Percentiles rank a stretch among this genome's conserved stretches.
These are phyloP conservation scores for Fragaria ananassa DNA, from an alignment of 306 rosid species.

Conservation along the genomic window DNA sequence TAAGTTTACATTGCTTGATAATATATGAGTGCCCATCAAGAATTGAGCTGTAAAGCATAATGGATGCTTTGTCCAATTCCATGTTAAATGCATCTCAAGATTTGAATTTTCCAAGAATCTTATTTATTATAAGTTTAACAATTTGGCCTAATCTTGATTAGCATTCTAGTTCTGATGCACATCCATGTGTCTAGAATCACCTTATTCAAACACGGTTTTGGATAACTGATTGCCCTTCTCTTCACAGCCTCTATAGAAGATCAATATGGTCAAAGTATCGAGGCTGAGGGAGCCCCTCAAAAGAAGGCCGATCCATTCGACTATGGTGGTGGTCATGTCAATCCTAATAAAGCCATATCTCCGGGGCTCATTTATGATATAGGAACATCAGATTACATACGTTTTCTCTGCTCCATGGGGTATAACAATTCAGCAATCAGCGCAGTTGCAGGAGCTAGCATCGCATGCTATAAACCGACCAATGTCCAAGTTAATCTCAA, in stretches of 20 bases:
- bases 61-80: not conserved
- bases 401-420: conserved; percentile 60
- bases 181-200: not conserved
- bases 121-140: not conserved
- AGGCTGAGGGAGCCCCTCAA: conserved; percentile 64
- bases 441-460: conserved; percentile 23
- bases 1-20: not conserved
- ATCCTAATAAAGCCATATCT: conserved; percentile 45
- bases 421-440: conserved; percentile 54
- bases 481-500: conserved; percentile 42
- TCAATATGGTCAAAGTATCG: conserved; percentile 40
- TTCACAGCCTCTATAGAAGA: conserved; percentile 47
- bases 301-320: conserved; percentile 61
- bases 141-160: not conserved
- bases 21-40: not conserved
- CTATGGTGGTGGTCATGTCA: conserved; percentile 65
- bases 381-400: conserved; percentile 37
- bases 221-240: conserved; percentile 3
- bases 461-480: conserved; percentile 30
- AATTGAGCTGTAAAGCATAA: not conserved
- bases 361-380: conserved; percentile 60
- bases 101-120: not conserved
- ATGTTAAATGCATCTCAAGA: not conserved
- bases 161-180: not conserved
- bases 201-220: not conserved